Evolutionary conservation across 306 rosid species (phyloP), one percentile per base, ranked within the genome.

Genomic region (Leucaena leucocephala): DNA sequence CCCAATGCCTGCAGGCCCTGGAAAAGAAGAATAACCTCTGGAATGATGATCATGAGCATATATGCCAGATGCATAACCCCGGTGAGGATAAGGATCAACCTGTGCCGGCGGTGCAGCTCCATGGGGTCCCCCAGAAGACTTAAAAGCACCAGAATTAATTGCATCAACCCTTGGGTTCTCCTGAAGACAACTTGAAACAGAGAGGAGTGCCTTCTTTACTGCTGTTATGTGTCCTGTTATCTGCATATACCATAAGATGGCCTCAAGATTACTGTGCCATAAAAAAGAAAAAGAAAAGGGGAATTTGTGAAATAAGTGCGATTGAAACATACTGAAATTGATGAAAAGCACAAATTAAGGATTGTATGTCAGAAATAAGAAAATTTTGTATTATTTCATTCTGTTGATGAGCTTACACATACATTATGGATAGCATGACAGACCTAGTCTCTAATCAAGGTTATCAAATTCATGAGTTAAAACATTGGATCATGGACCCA

Each of bases 151-250:
- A 55, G 82, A 83, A 77, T 86, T 87, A 43, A 70, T 72, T 54
- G 68, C 82, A 69, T 91, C 90, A 55, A 77, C 74, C 81, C 82
- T 83, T 52, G 80, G 81, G 84, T 50, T 78, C 71, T 91, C 97
- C 71, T 79, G 88, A 71, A 93, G 90, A 82, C 92, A 90, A 75
- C 85, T 71, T 16, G 96, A 86, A 84, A 93, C 87, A 77, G 87
- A 85, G n/a, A 89, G 74, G 52, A 93, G 87, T 16, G 96, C 96
- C 81, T 90, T 91, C 92, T 90, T 93, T 40, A 87, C 97, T 11
- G 90, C 87, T n/a, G 76, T 10, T 68, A 88, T 77, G 72, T 71
- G 87, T 82, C 96, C 91, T 35, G 92, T 79, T 73, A 93, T 87
- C 96, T 93, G 91, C 87, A 85, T 59, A 79, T 42, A 85, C 64